These are phyloP conservation scores for Calycina herbarum DNA, from an alignment of 2,329 filamentous ascomycete genomes.

Conservation along the genomic window DNA sequence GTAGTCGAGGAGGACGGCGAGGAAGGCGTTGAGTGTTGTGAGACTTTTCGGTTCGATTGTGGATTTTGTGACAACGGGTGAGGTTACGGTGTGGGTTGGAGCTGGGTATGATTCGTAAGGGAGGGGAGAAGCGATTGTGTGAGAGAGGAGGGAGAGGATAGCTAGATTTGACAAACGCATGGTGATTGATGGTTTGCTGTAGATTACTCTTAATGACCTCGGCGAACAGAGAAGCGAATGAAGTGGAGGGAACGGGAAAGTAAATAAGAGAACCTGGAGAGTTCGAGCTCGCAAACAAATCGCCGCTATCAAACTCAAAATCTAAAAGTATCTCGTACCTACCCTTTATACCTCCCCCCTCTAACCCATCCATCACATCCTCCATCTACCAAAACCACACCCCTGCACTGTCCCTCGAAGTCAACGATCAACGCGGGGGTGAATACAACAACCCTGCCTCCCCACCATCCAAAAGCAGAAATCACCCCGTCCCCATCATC, in stretches of 20 bases:
- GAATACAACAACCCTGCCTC: not conserved
- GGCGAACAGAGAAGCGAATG: not conserved
- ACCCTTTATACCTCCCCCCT: not conserved
- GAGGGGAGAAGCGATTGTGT: constrained; percentile 22
- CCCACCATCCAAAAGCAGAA: not conserved
- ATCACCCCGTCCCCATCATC: not conserved
- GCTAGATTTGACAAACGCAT: constrained; percentile 23
- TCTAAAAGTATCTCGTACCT: not conserved
- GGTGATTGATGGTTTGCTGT: constrained; percentile 5
- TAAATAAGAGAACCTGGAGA: not conserved
- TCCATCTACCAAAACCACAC: not conserved
- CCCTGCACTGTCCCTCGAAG: not conserved
- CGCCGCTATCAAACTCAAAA: not conserved
- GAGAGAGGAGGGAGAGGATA: constrained; percentile 19
- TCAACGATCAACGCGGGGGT: constrained; percentile 1
- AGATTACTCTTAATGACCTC: not conserved
- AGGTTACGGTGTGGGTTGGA: not conserved
- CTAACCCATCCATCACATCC: not conserved
- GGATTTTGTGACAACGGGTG: not conserved
- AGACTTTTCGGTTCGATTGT: constrained; percentile 17
- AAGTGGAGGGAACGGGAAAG: not conserved
- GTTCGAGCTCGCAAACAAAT: not conserved
- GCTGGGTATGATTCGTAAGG: constrained; percentile 7
- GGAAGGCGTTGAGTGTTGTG: constrained; percentile 29
- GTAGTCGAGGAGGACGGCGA: constrained; percentile 28